Base-by-base conservation (phyloP, 768 basidiomycete genomes). In the Pleurotus cornucopiae region DNA sequence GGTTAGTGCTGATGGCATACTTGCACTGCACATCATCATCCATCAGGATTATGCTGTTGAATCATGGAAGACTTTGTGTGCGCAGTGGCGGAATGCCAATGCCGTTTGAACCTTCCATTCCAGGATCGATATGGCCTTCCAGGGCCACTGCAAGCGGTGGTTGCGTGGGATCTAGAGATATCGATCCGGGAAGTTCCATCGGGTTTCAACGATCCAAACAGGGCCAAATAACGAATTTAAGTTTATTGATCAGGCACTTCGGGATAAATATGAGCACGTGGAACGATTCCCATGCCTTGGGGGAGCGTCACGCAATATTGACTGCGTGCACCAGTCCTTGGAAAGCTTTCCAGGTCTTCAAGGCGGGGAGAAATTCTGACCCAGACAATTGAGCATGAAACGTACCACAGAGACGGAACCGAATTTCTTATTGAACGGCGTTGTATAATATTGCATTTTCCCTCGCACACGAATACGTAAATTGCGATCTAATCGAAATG, bases 141-240 rank as follows among this genome's bases (percentile, higher is more conserved):
- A 53, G 51, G 51, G 51, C 14, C 21, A 38, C 51, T 51, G 34
- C 34, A 16, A 56, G 43, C 56, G 48, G 49, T 56, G 20, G 40
- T 53, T 51, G 20, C 21, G 56, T 56, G 48, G 41, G 46, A 57
- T 34, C 41, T 37, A 26, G 20, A 56, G 39, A 57, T 41, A 38
- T 20, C 38, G 18, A 45, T 57, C 49, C 59, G 49, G 46, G 46
- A 43, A 53, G 44, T 57, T 56, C 55, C 55, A 46, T 57, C 47
- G 46, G 47, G 56, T 38, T 57, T 41, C 41, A 26, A 39, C 48
- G 11, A 14, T 14, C n/a, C 16, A 23, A 26, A 34, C 1, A 44
- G 30, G 21, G 4, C 41, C 49, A 49, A 44, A 39, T 49, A 51
- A 16, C 26, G 26, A 39, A 25, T 46, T 41, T 44, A 51, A 43